A percentile compares a stretch with the other conserved stretches of the same genome.
Evolutionary conservation across 352 stramenopile species (phyloP).

Genomic region (Globisporangium uncinulatum): DNA sequence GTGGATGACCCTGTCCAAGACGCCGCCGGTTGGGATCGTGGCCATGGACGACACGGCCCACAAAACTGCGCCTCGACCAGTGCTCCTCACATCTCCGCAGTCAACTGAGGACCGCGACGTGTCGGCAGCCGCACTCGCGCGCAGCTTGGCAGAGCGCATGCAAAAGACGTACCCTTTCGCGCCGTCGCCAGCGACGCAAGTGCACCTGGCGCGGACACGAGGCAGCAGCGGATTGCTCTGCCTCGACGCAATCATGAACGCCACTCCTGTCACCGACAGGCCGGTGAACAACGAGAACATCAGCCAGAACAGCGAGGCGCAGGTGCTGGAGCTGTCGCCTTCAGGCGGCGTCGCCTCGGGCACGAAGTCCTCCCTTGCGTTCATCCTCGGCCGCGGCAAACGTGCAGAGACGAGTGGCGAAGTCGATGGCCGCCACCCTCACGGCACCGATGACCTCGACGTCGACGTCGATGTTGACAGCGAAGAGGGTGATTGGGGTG

Average conservation of each 20-base stretch:
- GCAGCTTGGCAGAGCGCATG: slow-evolving; percentile 11
- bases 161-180: slow-evolving; percentile 14
- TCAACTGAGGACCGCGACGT: slow-evolving; percentile 2
- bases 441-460: slow-evolving; percentile 3
- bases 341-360: slow-evolving; percentile 7
- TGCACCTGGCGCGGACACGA: background rate
- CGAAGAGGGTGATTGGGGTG: slow-evolving; percentile 11
- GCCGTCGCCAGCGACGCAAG: slow-evolving; percentile 2
- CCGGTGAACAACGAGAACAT: slow-evolving; percentile 8
- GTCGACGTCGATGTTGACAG: slow-evolving; percentile 5
- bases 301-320: slow-evolving; percentile 3
- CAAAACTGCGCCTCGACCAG: slow-evolving; percentile 2
- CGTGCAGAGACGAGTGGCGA: slow-evolving; percentile 2
- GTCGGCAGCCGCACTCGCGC: background rate
- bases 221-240: slow-evolving; percentile 1
- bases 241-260: slow-evolving; percentile 16
- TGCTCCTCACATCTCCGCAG: slow-evolving; percentile 1
- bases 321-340: background rate
- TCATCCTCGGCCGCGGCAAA: slow-evolving; percentile 18
- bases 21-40: background rate
- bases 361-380: slow-evolving; percentile 22
- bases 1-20: slow-evolving; percentile 8
- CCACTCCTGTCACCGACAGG: background rate
- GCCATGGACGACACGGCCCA: slow-evolving; percentile 4
- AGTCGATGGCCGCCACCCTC: background rate